Percentiles rank a stretch among this genome's conserved stretches.
These are phyloP conservation scores for Allantophomopsis lycopodina DNA, from an alignment of 2,329 filamentous ascomycete species.

Conservation along the genomic window DNA sequence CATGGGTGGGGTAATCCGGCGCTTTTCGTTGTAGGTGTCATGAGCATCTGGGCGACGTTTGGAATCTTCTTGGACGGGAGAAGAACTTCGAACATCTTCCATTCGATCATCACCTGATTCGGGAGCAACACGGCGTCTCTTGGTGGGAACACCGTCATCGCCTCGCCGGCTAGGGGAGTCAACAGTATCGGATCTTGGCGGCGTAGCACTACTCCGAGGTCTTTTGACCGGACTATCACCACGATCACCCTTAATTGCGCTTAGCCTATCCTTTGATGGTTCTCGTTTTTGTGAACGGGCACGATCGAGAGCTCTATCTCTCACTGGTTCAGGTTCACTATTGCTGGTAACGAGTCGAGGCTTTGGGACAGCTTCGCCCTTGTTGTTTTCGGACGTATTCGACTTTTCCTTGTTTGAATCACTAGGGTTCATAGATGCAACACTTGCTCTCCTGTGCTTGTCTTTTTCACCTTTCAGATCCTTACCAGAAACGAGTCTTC, in stretches of 20 bases:
- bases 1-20: slow-evolving; percentile 6
- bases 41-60: not conserved
- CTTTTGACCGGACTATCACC: slow-evolving; percentile 41
- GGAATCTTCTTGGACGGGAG: too few species aligned
- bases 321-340: slow-evolving; percentile 7
- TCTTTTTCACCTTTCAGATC: slow-evolving; percentile 44
- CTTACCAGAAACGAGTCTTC: slow-evolving; percentile 49
- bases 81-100: not conserved
- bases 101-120: too few species aligned
- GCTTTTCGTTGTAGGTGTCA: slow-evolving; percentile 28
- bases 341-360: slow-evolving; percentile 6
- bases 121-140: slow-evolving; percentile 25
- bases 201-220: slow-evolving; percentile 43
- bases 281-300: slow-evolving; percentile 48
- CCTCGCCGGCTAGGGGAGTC: slow-evolving; percentile 32
- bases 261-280: slow-evolving; percentile 40
- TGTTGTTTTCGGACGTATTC: not conserved
- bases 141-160: slow-evolving; percentile 33
- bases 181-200: slow-evolving; percentile 28
- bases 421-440: slow-evolving; percentile 30
- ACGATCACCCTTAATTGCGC: slow-evolving; percentile 32
- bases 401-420: too few species aligned
- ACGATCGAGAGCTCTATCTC: slow-evolving; percentile 26
- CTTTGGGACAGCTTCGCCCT: slow-evolving; percentile 2
- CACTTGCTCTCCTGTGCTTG: slow-evolving; percentile 37